Evolutionary conservation across 768 basidiomycete genomes (phyloP), one percentile per base, ranked within the genome.

Genomic region (Russula griseocarnosa): DNA sequence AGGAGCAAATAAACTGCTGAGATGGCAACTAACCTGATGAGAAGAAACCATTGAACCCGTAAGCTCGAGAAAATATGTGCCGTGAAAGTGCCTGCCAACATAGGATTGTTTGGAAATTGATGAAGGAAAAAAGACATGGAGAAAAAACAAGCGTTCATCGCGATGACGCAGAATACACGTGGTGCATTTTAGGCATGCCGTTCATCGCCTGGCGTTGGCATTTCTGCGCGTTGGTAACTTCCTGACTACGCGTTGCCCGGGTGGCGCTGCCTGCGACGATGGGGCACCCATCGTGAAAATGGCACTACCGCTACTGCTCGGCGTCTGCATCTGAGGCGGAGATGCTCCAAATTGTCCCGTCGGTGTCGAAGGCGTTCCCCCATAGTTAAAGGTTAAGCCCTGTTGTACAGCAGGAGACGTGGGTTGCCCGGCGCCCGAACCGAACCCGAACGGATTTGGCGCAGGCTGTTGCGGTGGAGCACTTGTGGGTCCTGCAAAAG

Each of bases 211-310:
- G 20, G 44, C 55, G 26, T 38, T 70, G 36, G 66, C 70, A 61
- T 73, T 74, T 34, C 74, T 64, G 13, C 74, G 73, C 44, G 47
- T 73, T 7, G 75, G 75, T 54, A 76, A 63, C 62, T 72, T 74
- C 73, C 72, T 76, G 54, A 73, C 63, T 18, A 50, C 69, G 16
- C 75, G 71, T 9, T 36, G 42, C 11, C 69, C 70, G 1, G 69
- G 53, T 24, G 63, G 42, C 10, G 63, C 49, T 4, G 65, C 46
- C 60, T 70, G 67, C 10, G 73, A 67, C 4, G 72, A 62, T 10
- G 49, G 38, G 1, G 74, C 58, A 2, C 74, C 74, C 55, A 75
- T 73, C 11, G 71, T 75, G 63, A 75, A 75, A 36, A 72, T 49
- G 28, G 60, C n/a, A 60, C 18, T 55, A 26, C 52, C 66, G n/a